phyloP scores from a whole-genome alignment of 202 grass and related monocot species.

The Elaeis oleifera region DNA sequence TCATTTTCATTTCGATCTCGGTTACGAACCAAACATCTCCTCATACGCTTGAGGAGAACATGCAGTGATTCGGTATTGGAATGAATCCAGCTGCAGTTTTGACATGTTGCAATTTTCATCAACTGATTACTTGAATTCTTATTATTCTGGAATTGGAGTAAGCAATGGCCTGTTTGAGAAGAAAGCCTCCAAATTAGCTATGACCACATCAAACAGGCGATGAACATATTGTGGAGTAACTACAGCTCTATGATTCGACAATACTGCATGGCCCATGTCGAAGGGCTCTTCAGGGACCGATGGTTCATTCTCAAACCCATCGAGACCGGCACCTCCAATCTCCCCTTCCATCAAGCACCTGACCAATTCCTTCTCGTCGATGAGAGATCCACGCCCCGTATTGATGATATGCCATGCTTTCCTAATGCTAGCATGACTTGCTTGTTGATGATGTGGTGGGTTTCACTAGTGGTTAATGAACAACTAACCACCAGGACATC shows the following conservation, averaged over 20 bases:
- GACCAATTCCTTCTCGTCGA: constrained; percentile 46
- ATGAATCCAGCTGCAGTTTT: too few relatives aligned
- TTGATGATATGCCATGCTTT: constrained; percentile 40
- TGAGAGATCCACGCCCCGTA: constrained; percentile 38
- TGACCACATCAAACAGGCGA: constrained; percentile 20
- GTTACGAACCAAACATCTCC: too few relatives aligned
- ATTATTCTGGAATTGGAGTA: constrained; percentile 12
- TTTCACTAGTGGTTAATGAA: constrained; percentile 34
- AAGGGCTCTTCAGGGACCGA: constrained; percentile 31
- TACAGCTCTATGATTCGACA: constrained; percentile 31
- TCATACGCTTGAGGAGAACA: too few relatives aligned
- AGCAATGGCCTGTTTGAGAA: constrained; percentile 39
- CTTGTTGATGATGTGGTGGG: constrained; percentile 30
- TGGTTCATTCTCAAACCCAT: constrained; percentile 52
- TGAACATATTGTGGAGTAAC: constrained; percentile 18
- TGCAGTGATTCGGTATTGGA: too few relatives aligned
- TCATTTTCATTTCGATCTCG: too few relatives aligned
- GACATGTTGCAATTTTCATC: too few relatives aligned
- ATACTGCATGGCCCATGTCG: constrained; percentile 45
- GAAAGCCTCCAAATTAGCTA: constrained; percentile 49
- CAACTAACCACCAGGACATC: constrained; percentile 46
- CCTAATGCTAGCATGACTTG: constrained; percentile 43
- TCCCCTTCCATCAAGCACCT: constrained; percentile 28
- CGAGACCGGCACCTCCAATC: constrained; percentile 42
- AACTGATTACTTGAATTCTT: too few relatives aligned